Evolutionary conservation across 139 green algal species (phyloP).

Genomic region (Zygnema cylindricum): DNA sequence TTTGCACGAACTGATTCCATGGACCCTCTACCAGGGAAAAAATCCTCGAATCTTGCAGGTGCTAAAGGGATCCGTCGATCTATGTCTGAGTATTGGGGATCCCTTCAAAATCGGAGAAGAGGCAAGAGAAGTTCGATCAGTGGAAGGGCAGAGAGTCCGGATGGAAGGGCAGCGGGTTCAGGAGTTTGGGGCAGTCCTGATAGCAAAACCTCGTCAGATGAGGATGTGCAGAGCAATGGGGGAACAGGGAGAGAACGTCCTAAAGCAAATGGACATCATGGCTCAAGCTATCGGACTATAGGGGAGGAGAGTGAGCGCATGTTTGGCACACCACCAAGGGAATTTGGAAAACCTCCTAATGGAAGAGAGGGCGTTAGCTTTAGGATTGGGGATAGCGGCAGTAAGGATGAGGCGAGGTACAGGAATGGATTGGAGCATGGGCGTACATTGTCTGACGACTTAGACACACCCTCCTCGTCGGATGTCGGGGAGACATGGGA

Average conservation of each 20-base stretch:
- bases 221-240: background rate
- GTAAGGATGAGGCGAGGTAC: background rate
- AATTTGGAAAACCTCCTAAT: background rate
- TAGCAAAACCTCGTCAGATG: background rate
- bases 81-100: background rate
- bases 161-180: background rate
- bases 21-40: background rate
- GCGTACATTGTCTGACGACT: background rate
- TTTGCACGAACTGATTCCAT: background rate
- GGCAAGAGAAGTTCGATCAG: background rate
- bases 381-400: background rate
- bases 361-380: background rate
- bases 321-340: background rate
- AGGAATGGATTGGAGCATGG: background rate
- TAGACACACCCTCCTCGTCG: slow-evolving; percentile 16
- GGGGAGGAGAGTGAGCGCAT: background rate
- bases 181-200: slow-evolving; percentile 15
- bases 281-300: background rate
- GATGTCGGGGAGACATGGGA: slow-evolving; percentile 11
- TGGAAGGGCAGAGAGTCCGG: background rate
- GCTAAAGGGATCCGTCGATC: background rate
- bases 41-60: background rate
- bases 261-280: background rate
- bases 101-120: background rate
- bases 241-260: background rate